Base-by-base conservation (phyloP, 1,139 yeast genomes). In the Saccharomyces hybrid region DNA sequence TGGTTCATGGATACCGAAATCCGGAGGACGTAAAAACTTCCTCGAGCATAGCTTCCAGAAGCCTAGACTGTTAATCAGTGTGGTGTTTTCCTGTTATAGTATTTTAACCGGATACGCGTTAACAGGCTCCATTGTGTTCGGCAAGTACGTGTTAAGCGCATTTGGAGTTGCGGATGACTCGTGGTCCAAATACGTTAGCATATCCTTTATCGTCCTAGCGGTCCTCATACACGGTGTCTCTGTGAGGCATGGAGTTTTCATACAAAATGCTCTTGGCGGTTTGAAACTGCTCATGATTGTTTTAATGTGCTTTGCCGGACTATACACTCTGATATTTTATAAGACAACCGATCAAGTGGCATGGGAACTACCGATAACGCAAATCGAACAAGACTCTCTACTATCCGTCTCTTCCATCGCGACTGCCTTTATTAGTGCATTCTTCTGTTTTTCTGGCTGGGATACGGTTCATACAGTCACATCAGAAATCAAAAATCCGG, bases 21-120 rank as follows among this genome's bases (percentile, higher is more conserved):
- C 84, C 59, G 93, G 95, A 2, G 95, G 93, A 0, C 78, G 84
- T 38, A 85, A 85, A 63, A 84, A 82, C 16, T 85, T 85, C 59
- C 68, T 85, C 57, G 91, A 85, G 64, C 80, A 78, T 58, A 80
- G 85, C 23, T 85, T 82, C 64, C 75, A 78, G 53, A 77, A 71
- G 57, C 93, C 91, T 0, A 73, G 72, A 53, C 73, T 82, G 72
- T 69, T 85, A 66, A 77, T 81, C 51, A 79, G 85, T 51, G 88
- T 83, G 7, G 73, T 83, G 2, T 79, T 79, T 61, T 79, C 81
- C 60, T 66, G 82, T 2, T 83, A 76, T 62, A 78, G 85, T 2
- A 76, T 85, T 2, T 59, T 80, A 41, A 83, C 84, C 64, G 91
- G 91, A 0, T 80, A 84, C 61, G 77, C 83, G 9, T 73, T 85